phyloP scores from a whole-genome alignment of 1,284 basidiomycete species.

The Ganoderma resinaceum region DNA sequence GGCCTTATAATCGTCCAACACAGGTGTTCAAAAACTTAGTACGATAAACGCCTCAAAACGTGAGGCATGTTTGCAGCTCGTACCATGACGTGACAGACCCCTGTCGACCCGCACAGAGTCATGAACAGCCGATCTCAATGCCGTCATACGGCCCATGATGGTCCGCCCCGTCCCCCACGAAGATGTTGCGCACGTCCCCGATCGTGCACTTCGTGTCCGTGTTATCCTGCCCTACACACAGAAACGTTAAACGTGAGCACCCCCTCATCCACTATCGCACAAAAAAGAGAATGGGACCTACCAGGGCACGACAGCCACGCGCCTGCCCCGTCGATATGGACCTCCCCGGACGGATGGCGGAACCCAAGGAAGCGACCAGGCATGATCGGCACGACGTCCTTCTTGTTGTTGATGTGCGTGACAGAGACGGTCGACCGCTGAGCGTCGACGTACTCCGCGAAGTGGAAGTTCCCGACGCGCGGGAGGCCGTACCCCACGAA shows the following conservation, averaged over 20 bases:
- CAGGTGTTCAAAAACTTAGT: too few relatives aligned
- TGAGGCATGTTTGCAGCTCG: too few relatives aligned
- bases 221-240: conserved; percentile 58
- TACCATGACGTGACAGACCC: too few relatives aligned
- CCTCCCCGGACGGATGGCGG: conserved; percentile 64
- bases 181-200: conserved; percentile 59
- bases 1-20: too few relatives aligned
- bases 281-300: conserved; percentile 8
- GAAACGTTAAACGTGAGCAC: neutral
- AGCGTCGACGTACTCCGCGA: conserved; percentile 64
- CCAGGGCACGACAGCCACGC: conserved; percentile 61
- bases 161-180: conserved; percentile 48
- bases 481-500: conserved; percentile 60
- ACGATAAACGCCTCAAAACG: too few relatives aligned
- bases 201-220: conserved; percentile 55
- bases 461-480: conserved; percentile 64
- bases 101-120: too few relatives aligned
- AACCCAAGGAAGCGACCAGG: conserved; percentile 53
- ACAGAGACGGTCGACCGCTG: conserved; percentile 35
- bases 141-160: conserved; percentile 68
- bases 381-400: conserved; percentile 40
- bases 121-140: neutral
- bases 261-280: neutral
- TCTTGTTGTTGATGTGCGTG: conserved; percentile 41
- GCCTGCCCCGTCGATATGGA: conserved; percentile 58